Conservation (phyloP, 768 basidiomycete species). For the Fomitopsis pulvina region DNA sequence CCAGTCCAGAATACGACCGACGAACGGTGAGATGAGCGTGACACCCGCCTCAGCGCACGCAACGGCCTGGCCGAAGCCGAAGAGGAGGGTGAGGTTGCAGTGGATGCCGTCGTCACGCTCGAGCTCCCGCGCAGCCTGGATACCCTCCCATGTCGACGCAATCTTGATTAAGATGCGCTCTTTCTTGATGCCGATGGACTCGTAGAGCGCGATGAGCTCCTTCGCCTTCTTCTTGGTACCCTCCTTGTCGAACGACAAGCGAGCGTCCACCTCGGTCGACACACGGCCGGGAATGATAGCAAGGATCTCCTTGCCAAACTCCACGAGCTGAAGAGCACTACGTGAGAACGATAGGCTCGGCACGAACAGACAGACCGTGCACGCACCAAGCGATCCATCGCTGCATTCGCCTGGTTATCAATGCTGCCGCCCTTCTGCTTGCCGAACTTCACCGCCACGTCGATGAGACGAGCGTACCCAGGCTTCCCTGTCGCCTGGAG, state of each 20-base stretch:
- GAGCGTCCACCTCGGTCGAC: slow-evolving; percentile 98
- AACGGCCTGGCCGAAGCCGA: slow-evolving; percentile 98
- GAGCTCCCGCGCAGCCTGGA: slow-evolving; percentile 95
- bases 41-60: slow-evolving; percentile 98
- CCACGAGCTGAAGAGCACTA: slow-evolving; percentile 81
- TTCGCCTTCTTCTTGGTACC: slow-evolving; percentile 87
- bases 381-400: slow-evolving; percentile 84
- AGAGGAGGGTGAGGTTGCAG: slow-evolving; percentile 98
- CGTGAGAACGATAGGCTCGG: slow-evolving; percentile 3
- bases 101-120: slow-evolving; percentile 91
- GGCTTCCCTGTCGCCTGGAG: slow-evolving; percentile 89
- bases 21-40: slow-evolving; percentile 98
- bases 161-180: slow-evolving; percentile 99
- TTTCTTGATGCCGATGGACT: slow-evolving; percentile 87
- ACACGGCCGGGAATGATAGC: slow-evolving; percentile 96
- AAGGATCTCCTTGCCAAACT: slow-evolving; percentile 95
- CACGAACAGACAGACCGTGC: not conserved
- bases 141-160: slow-evolving; percentile 99
- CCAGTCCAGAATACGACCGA: slow-evolving; percentile 99
- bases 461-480: slow-evolving; percentile 76
- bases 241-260: slow-evolving; percentile 94
- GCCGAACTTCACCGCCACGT: slow-evolving; percentile 64
- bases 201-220: slow-evolving; percentile 90
- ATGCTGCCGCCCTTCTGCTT: slow-evolving; percentile 77
- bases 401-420: slow-evolving; percentile 70